phyloP scores from a whole-genome alignment of 169 alveolate genomes.

The Theileria parva region DNA sequence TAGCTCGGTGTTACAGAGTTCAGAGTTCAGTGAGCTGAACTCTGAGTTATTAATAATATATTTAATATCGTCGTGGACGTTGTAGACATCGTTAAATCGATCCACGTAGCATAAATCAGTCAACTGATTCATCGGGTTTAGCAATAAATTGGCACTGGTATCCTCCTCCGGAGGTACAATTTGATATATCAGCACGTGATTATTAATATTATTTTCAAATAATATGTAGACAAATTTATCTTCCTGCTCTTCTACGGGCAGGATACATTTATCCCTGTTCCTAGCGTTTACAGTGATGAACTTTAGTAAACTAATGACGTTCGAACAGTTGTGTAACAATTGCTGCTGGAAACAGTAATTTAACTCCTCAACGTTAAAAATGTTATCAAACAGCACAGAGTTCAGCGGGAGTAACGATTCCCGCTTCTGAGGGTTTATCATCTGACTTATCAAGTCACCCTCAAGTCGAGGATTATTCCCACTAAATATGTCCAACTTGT shows the following conservation, averaged over 20 bases:
- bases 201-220: slow-evolving; percentile 35
- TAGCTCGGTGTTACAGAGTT: too few species aligned
- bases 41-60: not conserved
- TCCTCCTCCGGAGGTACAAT: too few species aligned
- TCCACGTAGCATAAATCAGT: not conserved
- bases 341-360: slow-evolving; percentile 41
- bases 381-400: not conserved
- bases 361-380: not conserved
- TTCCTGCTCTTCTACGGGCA: not conserved
- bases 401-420: not conserved
- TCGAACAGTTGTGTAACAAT: slow-evolving; percentile 30
- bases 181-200: slow-evolving; percentile 2
- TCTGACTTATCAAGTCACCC: not conserved
- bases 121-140: too few species aligned
- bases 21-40: too few species aligned
- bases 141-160: too few species aligned
- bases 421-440: not conserved
- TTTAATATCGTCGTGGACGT: slow-evolving; percentile 46
- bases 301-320: slow-evolving; percentile 20
- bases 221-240: slow-evolving; percentile 23
- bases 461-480: not conserved
- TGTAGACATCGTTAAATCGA: not conserved
- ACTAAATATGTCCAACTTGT: slow-evolving; percentile 56
- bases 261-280: not conserved
- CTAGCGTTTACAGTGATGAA: slow-evolving; percentile 19